These are phyloP conservation scores for Kondoa subrosea DNA, from an alignment of 768 basidiomycete genomes.

Conservation along the genomic window DNA sequence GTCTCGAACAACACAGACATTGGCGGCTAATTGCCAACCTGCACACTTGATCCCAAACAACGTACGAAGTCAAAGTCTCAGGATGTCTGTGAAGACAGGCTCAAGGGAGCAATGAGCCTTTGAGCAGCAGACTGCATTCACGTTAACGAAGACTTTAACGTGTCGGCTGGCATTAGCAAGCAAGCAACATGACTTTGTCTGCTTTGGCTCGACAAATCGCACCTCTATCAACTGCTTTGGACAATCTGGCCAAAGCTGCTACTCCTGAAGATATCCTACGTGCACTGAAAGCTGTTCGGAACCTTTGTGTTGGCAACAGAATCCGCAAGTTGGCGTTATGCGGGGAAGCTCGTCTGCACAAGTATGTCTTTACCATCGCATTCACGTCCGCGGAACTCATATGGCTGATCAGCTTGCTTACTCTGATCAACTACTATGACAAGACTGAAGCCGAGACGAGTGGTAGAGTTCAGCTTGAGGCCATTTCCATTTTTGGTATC, in stretches of 20 bases:
- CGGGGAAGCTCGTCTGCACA: not conserved
- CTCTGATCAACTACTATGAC: not conserved
- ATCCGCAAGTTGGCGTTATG: conserved; percentile 1
- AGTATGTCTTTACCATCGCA: not conserved
- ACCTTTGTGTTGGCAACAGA: not conserved
- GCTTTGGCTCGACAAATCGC: not conserved
- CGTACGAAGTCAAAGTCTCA: not conserved
- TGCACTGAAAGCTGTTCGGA: not conserved
- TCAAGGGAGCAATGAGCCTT: no score
- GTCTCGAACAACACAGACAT: conserved; percentile 91
- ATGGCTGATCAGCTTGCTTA: not conserved
- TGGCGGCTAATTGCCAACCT: not conserved
- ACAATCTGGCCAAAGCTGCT: not conserved
- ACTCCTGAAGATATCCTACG: not conserved
- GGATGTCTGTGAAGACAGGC: not conserved
- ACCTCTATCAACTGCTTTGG: not conserved
- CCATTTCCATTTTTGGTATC: not conserved
- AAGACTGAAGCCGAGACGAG: not conserved
- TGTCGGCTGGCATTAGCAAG: no score
- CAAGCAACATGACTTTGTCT: no score
- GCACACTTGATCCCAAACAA: conserved; percentile 3
- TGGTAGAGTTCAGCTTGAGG: not conserved
- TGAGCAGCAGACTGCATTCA: no score
- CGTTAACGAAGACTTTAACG: no score
- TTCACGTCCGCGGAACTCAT: not conserved